These are phyloP conservation scores for Dicorynia guianensis DNA, from an alignment of 306 rosid species.

Conservation along the genomic window DNA sequence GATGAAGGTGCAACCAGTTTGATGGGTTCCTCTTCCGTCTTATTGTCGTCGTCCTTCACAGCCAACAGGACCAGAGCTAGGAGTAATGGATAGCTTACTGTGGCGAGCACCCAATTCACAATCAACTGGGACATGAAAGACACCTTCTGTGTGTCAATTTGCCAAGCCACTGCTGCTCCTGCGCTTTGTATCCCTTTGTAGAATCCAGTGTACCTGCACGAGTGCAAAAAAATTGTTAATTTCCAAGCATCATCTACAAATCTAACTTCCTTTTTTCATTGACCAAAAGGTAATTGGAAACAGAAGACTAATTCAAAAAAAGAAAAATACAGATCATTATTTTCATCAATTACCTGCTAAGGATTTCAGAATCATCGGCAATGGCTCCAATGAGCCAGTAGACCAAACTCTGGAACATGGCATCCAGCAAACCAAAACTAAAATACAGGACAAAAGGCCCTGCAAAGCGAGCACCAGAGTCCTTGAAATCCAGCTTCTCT, in stretches of 20 bases:
- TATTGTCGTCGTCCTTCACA: constrained; percentile 58
- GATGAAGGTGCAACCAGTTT: constrained; percentile 32
- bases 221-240: background rate
- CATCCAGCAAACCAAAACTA: constrained; percentile 83
- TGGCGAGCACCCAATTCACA: constrained; percentile 58
- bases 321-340: background rate
- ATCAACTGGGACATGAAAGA: constrained; percentile 58
- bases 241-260: background rate
- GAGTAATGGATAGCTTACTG: constrained; percentile 63
- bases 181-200: constrained; percentile 79
- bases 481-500: constrained; percentile 71
- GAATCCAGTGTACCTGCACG: constrained; percentile 65
- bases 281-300: background rate
- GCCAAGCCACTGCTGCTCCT: constrained; percentile 83
- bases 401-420: constrained; percentile 87
- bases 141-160: constrained; percentile 49
- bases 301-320: too few relatives aligned
- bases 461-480: constrained; percentile 56
- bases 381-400: constrained; percentile 92
- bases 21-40: constrained; percentile 32
- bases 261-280: background rate
- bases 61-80: constrained; percentile 56
- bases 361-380: constrained; percentile 84
- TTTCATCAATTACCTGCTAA: constrained; percentile 76
- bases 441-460: constrained; percentile 89